Evolutionary conservation across 176 grass and related monocot genomes (phyloP).

Genomic region (Rhipidocladum racemiflorum): DNA sequence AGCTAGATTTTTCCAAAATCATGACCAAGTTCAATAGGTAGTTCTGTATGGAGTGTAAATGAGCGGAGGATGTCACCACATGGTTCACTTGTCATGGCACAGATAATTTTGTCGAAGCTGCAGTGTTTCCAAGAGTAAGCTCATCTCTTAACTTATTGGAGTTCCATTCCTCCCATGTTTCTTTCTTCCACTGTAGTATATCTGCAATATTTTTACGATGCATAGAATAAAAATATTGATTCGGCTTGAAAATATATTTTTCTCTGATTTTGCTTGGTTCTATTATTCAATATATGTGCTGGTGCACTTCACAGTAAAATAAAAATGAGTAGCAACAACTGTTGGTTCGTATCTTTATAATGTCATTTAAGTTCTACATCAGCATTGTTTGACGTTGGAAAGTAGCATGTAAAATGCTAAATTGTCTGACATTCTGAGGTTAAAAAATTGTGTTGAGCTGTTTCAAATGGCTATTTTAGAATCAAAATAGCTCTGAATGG

Average conservation of each 20-base stretch:
- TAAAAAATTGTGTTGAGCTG: not conserved
- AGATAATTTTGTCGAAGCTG: conserved; percentile 25
- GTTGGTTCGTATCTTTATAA: not conserved
- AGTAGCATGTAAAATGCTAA: conserved; percentile 1
- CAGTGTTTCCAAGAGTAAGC: conserved; percentile 50
- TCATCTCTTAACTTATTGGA: not conserved
- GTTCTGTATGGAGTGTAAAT: conserved; percentile 49
- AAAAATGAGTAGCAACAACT: not conserved
- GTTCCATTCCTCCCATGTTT: conserved; percentile 11
- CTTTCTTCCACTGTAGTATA: not conserved
- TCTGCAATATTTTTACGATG: not conserved
- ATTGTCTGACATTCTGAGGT: not conserved
- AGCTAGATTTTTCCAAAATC: conserved; percentile 73
- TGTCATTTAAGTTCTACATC: conserved; percentile 13
- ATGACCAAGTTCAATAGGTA: conserved; percentile 63
- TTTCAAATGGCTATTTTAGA: not conserved
- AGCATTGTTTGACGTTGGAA: conserved; percentile 11
- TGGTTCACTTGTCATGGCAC: not conserved
- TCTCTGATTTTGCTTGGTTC: not conserved
- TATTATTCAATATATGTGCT: not conserved
- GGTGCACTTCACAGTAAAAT: not conserved
- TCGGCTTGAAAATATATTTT: not conserved
- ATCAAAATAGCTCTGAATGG: not conserved
- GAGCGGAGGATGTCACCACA: conserved; percentile 47
- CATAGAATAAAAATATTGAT: not conserved